These are phyloP conservation scores for Hyaloperonospora brassicae DNA, from an alignment of 352 stramenopile genomes.

Conservation along the genomic window DNA sequence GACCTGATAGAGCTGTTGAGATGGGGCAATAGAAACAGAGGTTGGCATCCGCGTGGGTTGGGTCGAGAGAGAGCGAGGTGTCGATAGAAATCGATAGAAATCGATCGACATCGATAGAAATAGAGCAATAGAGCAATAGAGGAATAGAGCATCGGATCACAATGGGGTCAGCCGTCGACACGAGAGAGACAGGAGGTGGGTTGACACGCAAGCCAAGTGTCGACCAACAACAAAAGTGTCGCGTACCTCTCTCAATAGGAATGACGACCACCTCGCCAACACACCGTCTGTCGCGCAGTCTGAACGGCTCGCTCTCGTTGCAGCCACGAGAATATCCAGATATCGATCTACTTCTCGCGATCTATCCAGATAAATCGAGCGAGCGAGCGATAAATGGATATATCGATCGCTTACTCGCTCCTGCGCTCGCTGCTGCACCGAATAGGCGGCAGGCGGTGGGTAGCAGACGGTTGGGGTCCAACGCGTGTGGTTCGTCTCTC, in stretches of 20 bases:
- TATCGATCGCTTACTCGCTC: not conserved
- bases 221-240: too few relatives aligned
- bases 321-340: too few relatives aligned
- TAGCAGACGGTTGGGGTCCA: conserved; percentile 24
- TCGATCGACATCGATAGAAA: not conserved
- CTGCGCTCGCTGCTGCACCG: not conserved
- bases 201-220: too few relatives aligned
- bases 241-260: too few relatives aligned
- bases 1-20: not conserved
- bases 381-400: not conserved
- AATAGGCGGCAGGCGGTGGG: conserved; percentile 6
- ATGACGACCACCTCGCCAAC: too few relatives aligned
- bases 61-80: not conserved
- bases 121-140: not conserved
- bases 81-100: not conserved
- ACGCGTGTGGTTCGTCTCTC: conserved; percentile 22
- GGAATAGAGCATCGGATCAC: not conserved
- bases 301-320: not conserved
- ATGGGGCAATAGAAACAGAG: not conserved
- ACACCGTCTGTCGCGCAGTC: too few relatives aligned
- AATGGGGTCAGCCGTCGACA: not conserved
- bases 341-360: too few relatives aligned
- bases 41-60: not conserved
- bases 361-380: too few relatives aligned
- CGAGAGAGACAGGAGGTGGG: not conserved